Evolutionary conservation across 2,329 filamentous ascomycete genomes (phyloP), one percentile per base, ranked within the genome.

Genomic region (Xylaria digitata): DNA sequence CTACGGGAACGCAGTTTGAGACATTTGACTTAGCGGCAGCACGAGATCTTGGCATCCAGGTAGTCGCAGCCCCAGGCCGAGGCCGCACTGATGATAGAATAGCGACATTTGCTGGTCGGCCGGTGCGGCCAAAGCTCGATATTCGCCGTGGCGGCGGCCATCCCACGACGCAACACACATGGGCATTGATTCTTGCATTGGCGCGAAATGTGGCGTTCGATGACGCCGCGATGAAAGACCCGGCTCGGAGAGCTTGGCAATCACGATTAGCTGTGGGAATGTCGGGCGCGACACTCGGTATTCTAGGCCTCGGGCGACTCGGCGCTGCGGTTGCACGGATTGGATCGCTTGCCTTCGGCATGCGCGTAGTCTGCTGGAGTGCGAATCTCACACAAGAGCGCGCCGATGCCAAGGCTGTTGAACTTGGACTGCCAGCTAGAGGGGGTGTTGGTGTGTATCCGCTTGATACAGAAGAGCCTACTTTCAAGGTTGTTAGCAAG

Each of bases 281-380:
- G 2, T 81, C 85, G 1, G 88, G 88, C 0, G 87, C 87, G 74
- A 90, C 85, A 1, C 79, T 91, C 15, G 89, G 84, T 0, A 70
- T 89, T 1, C 76, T 91, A 0, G 90, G 90, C 0, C 76, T 92
- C 0, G 90, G 90, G 0, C 83, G 86, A 53, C 78, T 92, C 0
- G 90, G 90, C 0, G 82, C 84, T 2, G 83, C 84, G 32, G 84
- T 87, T 17, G 89, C 86, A 0, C 82, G 84, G 66, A 87, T 90
- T 17, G 89, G 85, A 1, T 74, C 83, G 17, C 76, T 86, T 58
- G 87, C 83, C 1, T 92, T 89, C 73, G 89, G 88, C 7, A 91
- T 92, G 89, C 81, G 82, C 8, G 81, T 91, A 1, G 72, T 90
- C 0, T 86, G 85, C 42, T 92, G 90, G 90, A 90, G 88, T 71